These are phyloP conservation scores for Calonectria hongkongensis DNA, from an alignment of 2,329 filamentous ascomycete species.

Conservation along the genomic window DNA sequence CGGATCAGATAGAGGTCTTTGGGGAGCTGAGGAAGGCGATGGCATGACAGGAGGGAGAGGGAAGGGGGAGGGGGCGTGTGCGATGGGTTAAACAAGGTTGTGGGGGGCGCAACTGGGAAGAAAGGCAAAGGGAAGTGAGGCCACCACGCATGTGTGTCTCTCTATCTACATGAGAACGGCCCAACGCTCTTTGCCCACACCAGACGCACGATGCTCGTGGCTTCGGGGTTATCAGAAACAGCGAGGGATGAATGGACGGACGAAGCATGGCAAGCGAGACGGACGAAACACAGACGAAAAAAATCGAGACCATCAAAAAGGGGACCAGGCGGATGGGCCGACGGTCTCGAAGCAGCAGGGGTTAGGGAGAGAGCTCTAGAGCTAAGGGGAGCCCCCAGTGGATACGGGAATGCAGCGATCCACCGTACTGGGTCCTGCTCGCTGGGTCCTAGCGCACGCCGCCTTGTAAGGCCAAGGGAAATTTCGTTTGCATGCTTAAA, in stretches of 20 bases:
- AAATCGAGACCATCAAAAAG: constrained; percentile 2
- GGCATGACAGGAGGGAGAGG: background rate
- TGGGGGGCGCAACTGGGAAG: background rate
- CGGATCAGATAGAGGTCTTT: background rate
- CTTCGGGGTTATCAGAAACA: background rate
- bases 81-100: constrained; percentile 8
- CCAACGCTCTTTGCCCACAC: background rate
- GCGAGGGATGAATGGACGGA: background rate
- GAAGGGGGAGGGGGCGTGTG: background rate
- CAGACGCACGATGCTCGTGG: background rate
- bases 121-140: background rate
- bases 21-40: background rate
- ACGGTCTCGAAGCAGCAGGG: constrained; percentile 15
- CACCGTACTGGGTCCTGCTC: too few species aligned
- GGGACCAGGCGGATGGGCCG: background rate
- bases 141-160: background rate
- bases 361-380: background rate
- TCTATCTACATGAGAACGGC: background rate
- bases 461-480: too few species aligned
- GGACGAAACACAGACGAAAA: background rate
- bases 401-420: too few species aligned
- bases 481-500: too few species aligned
- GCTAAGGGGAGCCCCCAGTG: background rate
- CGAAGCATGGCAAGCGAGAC: background rate
- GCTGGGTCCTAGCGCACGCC: too few species aligned